A percentile compares a stretch with the other conserved stretches of the same genome.
These are phyloP conservation scores for Schwanniomyces yamadae DNA, from an alignment of 805 yeast species.

Conservation along the genomic window DNA sequence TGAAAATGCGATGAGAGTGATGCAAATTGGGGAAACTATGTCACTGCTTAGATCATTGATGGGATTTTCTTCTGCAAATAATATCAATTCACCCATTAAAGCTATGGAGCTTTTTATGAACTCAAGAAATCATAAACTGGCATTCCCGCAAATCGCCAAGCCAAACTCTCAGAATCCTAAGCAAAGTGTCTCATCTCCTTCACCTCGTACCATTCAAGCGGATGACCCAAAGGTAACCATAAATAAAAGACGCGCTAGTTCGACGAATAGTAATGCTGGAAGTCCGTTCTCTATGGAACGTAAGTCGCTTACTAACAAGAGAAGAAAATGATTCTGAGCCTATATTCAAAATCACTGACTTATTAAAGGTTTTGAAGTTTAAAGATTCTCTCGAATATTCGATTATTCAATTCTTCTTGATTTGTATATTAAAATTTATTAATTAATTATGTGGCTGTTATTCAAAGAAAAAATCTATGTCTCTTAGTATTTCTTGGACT, in stretches of 20 bases:
- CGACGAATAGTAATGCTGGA: slow-evolving; percentile 4
- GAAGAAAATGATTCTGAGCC: slow-evolving; percentile 14
- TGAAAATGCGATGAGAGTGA: slow-evolving; percentile 61
- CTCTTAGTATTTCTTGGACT: no score
- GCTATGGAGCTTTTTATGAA: slow-evolving; percentile 47
- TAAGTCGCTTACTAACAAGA: slow-evolving; percentile 7
- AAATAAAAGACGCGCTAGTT: slow-evolving; percentile 14
- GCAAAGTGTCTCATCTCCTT: slow-evolving; percentile 10
- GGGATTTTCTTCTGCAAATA: slow-evolving; percentile 49
- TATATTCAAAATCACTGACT: no score
- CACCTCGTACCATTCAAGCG: slow-evolving; percentile 10
- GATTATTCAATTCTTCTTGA: no score
- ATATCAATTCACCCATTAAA: slow-evolving; percentile 53
- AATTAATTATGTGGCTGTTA: no score
- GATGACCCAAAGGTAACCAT: slow-evolving; percentile 11
- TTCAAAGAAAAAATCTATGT: no score
- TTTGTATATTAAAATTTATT: no score
- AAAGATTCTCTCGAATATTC: no score
- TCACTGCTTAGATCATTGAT: slow-evolving; percentile 65
- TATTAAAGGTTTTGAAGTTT: no score
- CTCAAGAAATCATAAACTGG: slow-evolving; percentile 21
- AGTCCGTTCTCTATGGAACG: slow-evolving; percentile 9
- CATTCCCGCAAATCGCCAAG: slow-evolving; percentile 7
- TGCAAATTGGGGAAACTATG: slow-evolving; percentile 81
- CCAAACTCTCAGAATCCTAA: slow-evolving; percentile 1